Evolutionary conservation across 768 basidiomycete genomes (phyloP).

Genomic region (Cubamyces sp.): DNA sequence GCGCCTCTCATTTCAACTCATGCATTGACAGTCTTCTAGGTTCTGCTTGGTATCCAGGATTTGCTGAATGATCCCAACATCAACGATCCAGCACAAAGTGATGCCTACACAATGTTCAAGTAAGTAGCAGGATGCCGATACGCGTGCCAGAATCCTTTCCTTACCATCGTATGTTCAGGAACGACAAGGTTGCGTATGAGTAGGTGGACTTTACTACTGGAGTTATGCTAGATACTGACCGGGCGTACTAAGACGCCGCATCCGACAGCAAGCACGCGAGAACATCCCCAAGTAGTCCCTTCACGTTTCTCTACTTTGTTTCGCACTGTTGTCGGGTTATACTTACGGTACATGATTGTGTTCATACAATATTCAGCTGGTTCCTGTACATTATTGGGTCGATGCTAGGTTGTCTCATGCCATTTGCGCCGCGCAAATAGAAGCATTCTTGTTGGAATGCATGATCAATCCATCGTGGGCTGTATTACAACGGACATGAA

Average conservation of each 20-base stretch:
- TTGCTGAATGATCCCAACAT: constrained; percentile 95
- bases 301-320: not conserved
- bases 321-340: constrained; percentile 21
- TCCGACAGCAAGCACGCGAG: constrained; percentile 87
- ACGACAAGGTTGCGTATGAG: constrained; percentile 94
- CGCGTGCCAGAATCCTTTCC: not conserved
- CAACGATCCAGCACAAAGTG: constrained; percentile 96
- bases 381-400: no score
- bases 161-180: constrained; percentile 52
- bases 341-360: constrained; percentile 17
- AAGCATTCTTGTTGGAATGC: no score
- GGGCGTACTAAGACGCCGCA: constrained; percentile 58
- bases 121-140: constrained; percentile 43
- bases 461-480: no score
- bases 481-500: not conserved
- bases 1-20: not conserved
- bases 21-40: constrained; percentile 49
- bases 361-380: no score
- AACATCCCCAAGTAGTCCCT: constrained; percentile 77
- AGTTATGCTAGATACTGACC: constrained; percentile 5
- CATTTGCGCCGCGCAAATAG: no score
- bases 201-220: constrained; percentile 42
- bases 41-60: constrained; percentile 94
- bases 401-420: no score
- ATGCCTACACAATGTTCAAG: constrained; percentile 99